These are phyloP conservation scores for Blastobotrys malaysiensis DNA, from an alignment of 1,139 yeast species.

Conservation along the genomic window DNA sequence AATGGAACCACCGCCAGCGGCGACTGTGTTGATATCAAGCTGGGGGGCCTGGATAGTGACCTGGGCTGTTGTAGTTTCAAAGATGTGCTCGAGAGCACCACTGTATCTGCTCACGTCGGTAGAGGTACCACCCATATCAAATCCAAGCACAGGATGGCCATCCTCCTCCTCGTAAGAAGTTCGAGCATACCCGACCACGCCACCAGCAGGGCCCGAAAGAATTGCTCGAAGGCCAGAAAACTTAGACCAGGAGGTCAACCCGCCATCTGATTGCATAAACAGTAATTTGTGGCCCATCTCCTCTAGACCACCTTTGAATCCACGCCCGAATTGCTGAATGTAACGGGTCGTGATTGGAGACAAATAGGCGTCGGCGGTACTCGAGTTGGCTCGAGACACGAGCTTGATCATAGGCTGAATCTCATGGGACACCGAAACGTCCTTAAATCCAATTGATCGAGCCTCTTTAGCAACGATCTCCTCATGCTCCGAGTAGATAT, in stretches of 20 bases:
- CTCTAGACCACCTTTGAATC: conserved; percentile 49
- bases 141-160: conserved; percentile 40
- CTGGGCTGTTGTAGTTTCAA: conserved; percentile 51
- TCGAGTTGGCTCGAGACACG: conserved; percentile 65
- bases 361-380: conserved; percentile 71
- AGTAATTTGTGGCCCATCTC: conserved; percentile 41
- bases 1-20: conserved; percentile 57
- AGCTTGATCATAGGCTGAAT: conserved; percentile 71
- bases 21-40: conserved; percentile 52
- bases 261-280: conserved; percentile 59
- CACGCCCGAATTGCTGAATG: conserved; percentile 53
- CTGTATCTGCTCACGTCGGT: conserved; percentile 50
- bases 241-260: conserved; percentile 43
- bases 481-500: conserved; percentile 66
- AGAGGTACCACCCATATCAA: conserved; percentile 60
- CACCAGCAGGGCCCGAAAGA: conserved; percentile 57
- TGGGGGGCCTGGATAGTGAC: conserved; percentile 54
- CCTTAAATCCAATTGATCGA: conserved; percentile 50
- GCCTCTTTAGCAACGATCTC: conserved; percentile 53
- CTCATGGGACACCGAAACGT: conserved; percentile 59
- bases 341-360: conserved; percentile 68
- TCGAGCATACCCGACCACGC: conserved; percentile 51
- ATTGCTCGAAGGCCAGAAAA: conserved; percentile 50
- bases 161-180: conserved; percentile 40
- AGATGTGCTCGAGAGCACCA: conserved; percentile 47